phyloP scores from a whole-genome alignment of 768 basidiomycete genomes.

The Russula olivacea region DNA sequence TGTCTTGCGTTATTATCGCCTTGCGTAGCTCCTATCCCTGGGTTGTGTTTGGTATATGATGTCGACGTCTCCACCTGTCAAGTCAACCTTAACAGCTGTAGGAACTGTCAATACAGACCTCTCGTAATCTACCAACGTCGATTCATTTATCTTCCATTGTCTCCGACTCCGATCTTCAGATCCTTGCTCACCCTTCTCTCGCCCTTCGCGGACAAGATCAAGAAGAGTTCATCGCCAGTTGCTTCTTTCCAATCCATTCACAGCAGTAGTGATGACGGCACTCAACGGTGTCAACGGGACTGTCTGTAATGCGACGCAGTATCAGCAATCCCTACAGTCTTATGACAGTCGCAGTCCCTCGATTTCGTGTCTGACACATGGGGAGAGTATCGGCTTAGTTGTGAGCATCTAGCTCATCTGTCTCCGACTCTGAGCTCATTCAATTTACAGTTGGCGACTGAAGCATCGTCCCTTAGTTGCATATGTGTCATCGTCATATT shows the following conservation, averaged over 20 bases:
- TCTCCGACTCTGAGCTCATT: neutral
- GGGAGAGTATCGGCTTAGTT: slow-evolving; percentile 36
- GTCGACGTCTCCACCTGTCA: no score
- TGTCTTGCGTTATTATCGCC: no score
- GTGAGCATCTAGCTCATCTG: slow-evolving; percentile 25
- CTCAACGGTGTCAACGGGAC: slow-evolving; percentile 10
- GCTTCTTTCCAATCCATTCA: neutral
- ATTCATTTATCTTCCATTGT: neutral
- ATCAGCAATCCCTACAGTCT: neutral
- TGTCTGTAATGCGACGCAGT: slow-evolving; percentile 8
- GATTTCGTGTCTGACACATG: slow-evolving; percentile 31
- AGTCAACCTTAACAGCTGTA: neutral
- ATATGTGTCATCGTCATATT: neutral
- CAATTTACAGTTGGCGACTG: slow-evolving; percentile 12
- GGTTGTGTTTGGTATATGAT: no score
- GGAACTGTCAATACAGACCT: neutral
- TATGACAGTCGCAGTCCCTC: neutral
- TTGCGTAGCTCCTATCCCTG: no score
- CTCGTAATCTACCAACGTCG: neutral
- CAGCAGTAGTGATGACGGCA: neutral
- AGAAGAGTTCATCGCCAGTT: neutral
- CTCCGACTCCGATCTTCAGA: neutral
- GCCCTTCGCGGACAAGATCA: neutral
- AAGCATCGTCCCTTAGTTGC: slow-evolving; percentile 24
- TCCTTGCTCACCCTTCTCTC: neutral